phyloP scores from a whole-genome alignment of 2,329 filamentous ascomycete species.

The Beauveria varroae region DNA sequence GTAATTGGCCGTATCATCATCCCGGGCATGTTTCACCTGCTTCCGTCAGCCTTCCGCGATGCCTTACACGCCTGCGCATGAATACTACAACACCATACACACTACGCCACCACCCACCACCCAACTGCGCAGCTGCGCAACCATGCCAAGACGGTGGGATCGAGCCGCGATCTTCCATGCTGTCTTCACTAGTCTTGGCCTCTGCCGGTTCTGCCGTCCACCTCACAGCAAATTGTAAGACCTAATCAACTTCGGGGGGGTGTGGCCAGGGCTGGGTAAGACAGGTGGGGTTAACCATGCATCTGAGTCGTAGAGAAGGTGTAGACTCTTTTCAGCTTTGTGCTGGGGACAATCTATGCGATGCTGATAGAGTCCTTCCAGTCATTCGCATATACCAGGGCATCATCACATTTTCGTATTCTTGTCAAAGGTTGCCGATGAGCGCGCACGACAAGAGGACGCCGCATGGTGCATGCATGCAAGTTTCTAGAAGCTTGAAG shows the following conservation, averaged over 20 bases:
- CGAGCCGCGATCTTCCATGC: neutral
- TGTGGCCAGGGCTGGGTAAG: neutral
- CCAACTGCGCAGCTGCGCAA: neutral
- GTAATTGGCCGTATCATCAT: too few species aligned
- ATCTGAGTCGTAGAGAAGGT: neutral
- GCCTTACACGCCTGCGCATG: neutral
- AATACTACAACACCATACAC: too few species aligned
- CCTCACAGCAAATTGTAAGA: neutral
- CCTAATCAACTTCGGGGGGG: neutral
- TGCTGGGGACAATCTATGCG: neutral
- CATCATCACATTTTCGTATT: neutral
- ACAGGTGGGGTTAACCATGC: neutral
- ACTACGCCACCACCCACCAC: neutral
- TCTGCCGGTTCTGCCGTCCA: neutral
- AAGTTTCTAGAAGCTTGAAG: neutral
- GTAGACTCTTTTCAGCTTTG: neutral
- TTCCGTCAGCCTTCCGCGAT: too few species aligned
- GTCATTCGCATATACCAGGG: neutral
- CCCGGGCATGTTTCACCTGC: too few species aligned
- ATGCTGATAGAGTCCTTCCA: neutral
- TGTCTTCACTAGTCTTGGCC: neutral
- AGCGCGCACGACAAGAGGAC: neutral
- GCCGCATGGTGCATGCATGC: neutral
- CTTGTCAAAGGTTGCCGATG: neutral
- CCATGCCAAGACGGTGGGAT: neutral